Evolutionary conservation across 768 basidiomycete species (phyloP), one percentile per base, ranked within the genome.

Genomic region (Agaricus subrufescens): DNA sequence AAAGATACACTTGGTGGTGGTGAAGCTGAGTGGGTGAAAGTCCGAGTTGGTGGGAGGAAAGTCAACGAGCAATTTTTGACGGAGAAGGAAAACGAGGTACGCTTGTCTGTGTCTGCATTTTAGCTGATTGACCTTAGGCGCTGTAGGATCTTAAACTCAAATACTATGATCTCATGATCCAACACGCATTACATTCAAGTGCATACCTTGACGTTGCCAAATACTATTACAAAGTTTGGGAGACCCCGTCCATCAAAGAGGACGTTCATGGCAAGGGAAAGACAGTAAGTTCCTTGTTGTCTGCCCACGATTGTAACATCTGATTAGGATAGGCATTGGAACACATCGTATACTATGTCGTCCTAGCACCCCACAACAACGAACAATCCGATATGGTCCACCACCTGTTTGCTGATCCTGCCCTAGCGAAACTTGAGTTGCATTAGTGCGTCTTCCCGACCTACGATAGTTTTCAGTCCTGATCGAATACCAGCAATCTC

Each of bases 311-410:
- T 57, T 19, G 38, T 47, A 55, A 63, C 25, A 64, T 48, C 19
- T 15, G 45, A 42, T 9, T 47, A 30, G 43, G 26, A 34, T 60
- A 97, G 91, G 92, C 94, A 27, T 80, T 98, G 14, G 93, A 97
- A 66, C 91, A 94, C 68, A 94, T 98, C 55, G 87, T 95, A 45
- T 95, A 92, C 72, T 98, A 95, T 65, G 82, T 98, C 54, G 85
- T 97, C 26, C 86, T 98, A 46, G 91, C 96, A 1, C 87, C 94
- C 3, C 89, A 98, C 68, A 90, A 88, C 69, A 98, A 99, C 67
- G 96, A 98, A 70, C 97, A 99, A 70, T 92, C 89, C 2, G 94
- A 98, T 67, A 94, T 98, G 88, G 74, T 99, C 45, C 86, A 98
- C 68, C 90, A 91, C 65, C 77, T 96, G 30, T 90, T 81, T 65